Base-by-base conservation (phyloP, 2,329 filamentous ascomycete genomes). In the Fusarium sp. region DNA sequence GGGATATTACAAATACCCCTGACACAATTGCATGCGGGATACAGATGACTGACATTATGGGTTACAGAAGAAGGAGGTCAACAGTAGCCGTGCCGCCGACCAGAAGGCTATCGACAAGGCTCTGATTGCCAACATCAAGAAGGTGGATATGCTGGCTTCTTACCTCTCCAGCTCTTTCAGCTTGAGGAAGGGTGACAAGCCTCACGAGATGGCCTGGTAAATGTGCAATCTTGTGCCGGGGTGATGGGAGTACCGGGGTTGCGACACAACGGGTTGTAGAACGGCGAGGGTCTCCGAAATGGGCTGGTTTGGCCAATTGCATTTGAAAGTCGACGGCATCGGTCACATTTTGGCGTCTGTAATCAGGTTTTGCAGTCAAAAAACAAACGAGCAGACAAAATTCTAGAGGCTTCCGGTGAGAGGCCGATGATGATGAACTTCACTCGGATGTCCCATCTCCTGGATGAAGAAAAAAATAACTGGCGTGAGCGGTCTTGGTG, bases 191-290 rank as follows among this genome's bases (percentile, higher is more conserved):
- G 95, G 95, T 78, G 94, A 99, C 88, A 93, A 94, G 90, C 95
- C 95, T 83, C 95, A 99, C 85, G 92, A 96, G 89, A 98, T 99
- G 95, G 91, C 92, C 84, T 99, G 94, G 88, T 99, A 97, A 83
- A 88, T 65, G 70, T 67, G 64, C 70, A 71, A 72, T 65, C 61
- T 65, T 70, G 57, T 56, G 62, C 63, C 64, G 66, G 69, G 64
- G 66, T 65, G 66, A 62, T 61, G 63, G 64, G 63, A 67, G 61
- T 66, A 70, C 61, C 59, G 59, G 68, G 70, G 61, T 70, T 69
- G 67, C 70, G 74, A 75, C 63, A 72, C 61, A 57, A 73, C 67
- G 69, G 74, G 77, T 79, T 79, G 78, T 78, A 78, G 76, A 79
- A 77, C 75, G 75, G 76, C 69, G 73, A 71, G 71, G 74, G 75